Evolutionary conservation across 75 land plant species (phyloP).

Genomic region (Sequoiadendron giganteum): DNA sequence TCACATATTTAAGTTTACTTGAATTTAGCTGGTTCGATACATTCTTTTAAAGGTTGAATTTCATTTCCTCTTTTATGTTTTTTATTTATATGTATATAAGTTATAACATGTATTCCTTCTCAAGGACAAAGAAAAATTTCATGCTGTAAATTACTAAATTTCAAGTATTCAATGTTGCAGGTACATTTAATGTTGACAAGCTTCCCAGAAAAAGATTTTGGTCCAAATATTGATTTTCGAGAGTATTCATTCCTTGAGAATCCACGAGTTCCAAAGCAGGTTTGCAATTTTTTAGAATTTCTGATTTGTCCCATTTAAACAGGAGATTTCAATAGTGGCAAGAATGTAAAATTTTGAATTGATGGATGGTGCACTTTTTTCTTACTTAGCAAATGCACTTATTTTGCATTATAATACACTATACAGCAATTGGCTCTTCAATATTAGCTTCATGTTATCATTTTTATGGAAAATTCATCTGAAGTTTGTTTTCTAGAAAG

Average conservation of each 20-base stretch:
- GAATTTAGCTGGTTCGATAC: not conserved
- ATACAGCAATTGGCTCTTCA: not conserved
- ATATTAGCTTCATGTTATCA: not conserved
- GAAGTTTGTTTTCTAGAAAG: not conserved
- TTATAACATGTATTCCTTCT: not conserved
- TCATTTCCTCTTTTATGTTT: not conserved
- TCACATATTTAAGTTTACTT: not conserved
- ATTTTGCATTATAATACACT: not conserved
- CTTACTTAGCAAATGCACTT: not conserved
- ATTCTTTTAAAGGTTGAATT: not conserved
- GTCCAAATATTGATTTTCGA: slow-evolving; percentile 75
- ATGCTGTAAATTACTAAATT: not conserved
- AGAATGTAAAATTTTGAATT: not conserved
- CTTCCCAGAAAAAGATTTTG: slow-evolving; percentile 61
- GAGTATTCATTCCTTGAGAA: slow-evolving; percentile 92
- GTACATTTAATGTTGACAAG: slow-evolving; percentile 74
- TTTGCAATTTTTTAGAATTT: slow-evolving; percentile 14
- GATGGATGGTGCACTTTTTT: not conserved
- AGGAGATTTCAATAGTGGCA: not conserved
- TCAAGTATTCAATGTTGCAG: slow-evolving; percentile 34
- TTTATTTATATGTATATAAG: not conserved
- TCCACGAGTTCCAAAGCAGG: slow-evolving; percentile 65
- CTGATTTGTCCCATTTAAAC: not conserved
- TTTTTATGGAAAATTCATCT: not conserved
- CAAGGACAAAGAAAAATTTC: not conserved